phyloP scores from a whole-genome alignment of 495 filamentous ascomycete species.

The Acidomyces sp. region DNA sequence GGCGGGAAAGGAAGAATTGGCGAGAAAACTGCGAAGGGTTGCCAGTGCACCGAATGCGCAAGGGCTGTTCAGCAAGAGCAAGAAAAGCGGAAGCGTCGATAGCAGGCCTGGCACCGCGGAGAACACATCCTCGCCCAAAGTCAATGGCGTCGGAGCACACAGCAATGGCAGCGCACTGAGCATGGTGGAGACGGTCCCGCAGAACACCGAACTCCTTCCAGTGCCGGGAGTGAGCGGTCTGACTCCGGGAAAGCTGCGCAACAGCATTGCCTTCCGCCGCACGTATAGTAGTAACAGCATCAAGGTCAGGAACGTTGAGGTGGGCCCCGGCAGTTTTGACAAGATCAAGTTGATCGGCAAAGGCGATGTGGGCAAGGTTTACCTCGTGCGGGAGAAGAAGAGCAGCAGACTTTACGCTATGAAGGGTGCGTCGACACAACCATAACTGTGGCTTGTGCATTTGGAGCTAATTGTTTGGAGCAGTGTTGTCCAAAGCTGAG shows the following conservation, averaged over 20 bases:
- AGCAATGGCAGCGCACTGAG: conserved; percentile 41
- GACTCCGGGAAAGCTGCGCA: conserved; percentile 40
- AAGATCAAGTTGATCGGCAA: conserved; percentile 99
- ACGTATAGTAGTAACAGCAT: conserved; percentile 99
- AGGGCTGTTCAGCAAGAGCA: conserved; percentile 51
- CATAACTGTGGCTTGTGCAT: neutral
- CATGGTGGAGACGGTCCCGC: conserved; percentile 38
- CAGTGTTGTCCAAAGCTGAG: conserved; percentile 97
- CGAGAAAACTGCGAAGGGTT: conserved; percentile 80
- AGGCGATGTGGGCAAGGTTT: conserved; percentile 97
- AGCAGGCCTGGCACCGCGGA: conserved; percentile 51
- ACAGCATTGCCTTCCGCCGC: conserved; percentile 64
- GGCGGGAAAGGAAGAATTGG: conserved; percentile 77
- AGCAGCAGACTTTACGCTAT: conserved; percentile 89
- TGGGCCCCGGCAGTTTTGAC: conserved; percentile 89
- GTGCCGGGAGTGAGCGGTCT: conserved; percentile 39
- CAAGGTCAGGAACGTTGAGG: conserved; percentile 93
- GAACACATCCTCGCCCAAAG: conserved; percentile 48
- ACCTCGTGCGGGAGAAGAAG: conserved; percentile 95
- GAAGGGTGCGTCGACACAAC: conserved; percentile 58
- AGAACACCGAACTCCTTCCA: conserved; percentile 28
- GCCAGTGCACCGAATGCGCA: conserved; percentile 96
- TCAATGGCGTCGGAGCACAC: conserved; percentile 40
- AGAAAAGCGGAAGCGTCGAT: conserved; percentile 39
- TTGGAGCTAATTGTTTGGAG: conserved; percentile 16